Base-by-base conservation (phyloP, 2,329 filamentous ascomycete species). In the Microsporum ferrugineum region DNA sequence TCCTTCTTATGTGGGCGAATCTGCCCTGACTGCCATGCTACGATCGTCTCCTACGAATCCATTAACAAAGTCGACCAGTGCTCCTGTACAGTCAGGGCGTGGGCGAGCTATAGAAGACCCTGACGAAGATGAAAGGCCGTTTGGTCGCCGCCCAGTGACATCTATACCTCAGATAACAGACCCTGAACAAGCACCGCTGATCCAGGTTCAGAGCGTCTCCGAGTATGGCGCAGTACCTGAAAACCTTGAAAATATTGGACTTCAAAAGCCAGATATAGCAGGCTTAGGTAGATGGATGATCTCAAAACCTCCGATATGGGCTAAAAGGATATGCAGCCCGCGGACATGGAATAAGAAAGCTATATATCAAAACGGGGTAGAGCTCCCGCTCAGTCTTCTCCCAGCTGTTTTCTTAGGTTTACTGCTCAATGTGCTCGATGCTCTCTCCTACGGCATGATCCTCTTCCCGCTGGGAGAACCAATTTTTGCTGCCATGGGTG, bases 391-490 rank as follows among this genome's bases (percentile, higher is more conserved):
- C 17, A 84, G 84, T 56, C 88, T 87, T 66, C 72, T 96, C 14
- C 94, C 94, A 1, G 88, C 92, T 2, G 92, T 97, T 0, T 82
- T 95, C 66, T 83, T 99, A 0, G 94, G 94, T 0, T 76, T 96
- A 31, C 79, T 99, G 0, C 82, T 99, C 17, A 99, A 99, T 67
- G 87, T 99, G 53, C 79, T 99, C 23, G 94, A 99, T 77, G 94
- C 91, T 4, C 77, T 99, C 45, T 97, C 92, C 1, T 99, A 99
- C 70, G 94, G 89, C 67, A 94, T 95, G 88, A 96, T 96, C 68
- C 77, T 99, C 10, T 99, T 99, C 66, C 94, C 94, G 0, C 80
- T 99, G 0, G 91, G 92, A 5, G 88, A 89, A 64, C 84, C 89
- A 5, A 82, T 96, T 23, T 99, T 99, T 72, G 84, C 87, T 33